Conservation (phyloP, 345 rosid species). For the Tarenaya hassleriana region DNA sequence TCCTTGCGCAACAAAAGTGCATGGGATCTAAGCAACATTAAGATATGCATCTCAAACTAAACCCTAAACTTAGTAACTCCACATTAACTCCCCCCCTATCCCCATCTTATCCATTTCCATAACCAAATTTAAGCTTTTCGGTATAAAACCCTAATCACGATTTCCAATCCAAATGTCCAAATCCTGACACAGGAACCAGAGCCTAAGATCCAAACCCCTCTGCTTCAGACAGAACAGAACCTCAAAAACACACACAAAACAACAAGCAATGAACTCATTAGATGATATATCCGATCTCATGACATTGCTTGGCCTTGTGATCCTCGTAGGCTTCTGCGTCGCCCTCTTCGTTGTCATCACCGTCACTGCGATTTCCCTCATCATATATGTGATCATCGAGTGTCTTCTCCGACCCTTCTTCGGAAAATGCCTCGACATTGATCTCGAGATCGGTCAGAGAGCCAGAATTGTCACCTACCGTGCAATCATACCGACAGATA, state of each 20-base stretch:
- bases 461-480: conserved; percentile 25
- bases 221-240: background rate
- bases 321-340: conserved; percentile 25
- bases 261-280: conserved; percentile 22
- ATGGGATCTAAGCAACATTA: conserved; percentile 8
- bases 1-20: no score
- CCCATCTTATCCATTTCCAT: background rate
- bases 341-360: conserved; percentile 24
- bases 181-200: conserved; percentile 20
- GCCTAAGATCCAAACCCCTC: no score
- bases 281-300: conserved; percentile 24
- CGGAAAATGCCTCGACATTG: conserved; percentile 21
- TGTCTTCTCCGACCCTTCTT: conserved; percentile 27
- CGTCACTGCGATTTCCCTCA: conserved; percentile 22
- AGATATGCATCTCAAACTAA: conserved; percentile 19
- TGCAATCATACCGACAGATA: conserved; percentile 10
- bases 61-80: conserved; percentile 18
- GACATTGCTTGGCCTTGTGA: conserved; percentile 20
- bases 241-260: background rate
- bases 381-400: conserved; percentile 23
- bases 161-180: conserved; percentile 21
- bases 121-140: no score
- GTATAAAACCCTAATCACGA: conserved; percentile 10
- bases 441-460: conserved; percentile 27
- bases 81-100: conserved; percentile 16